A percentile compares a stretch with the other conserved stretches of the same genome.
Conservation (phyloP, 129 eudicot species). For the Deinandra increscens region DNA sequence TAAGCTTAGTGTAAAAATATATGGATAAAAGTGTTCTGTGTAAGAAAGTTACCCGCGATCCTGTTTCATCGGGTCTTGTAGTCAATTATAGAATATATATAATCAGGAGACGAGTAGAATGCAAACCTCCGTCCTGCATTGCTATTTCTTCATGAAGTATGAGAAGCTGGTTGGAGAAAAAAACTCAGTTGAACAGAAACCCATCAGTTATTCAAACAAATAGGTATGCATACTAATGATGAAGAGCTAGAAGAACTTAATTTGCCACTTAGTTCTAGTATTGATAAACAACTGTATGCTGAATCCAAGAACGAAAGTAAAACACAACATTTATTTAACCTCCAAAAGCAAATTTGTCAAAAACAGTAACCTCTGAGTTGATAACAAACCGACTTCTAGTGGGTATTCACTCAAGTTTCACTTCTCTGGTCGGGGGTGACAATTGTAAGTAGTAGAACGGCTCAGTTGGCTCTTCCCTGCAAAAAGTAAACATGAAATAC, state of each 20-base stretch:
- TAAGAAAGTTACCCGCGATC: too few relatives aligned
- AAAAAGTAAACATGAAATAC: conserved; percentile 11
- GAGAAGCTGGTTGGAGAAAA: conserved; percentile 41
- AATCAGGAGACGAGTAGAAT: too few relatives aligned
- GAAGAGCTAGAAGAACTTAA: conserved; percentile 75
- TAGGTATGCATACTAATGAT: conserved; percentile 66
- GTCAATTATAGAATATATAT: too few relatives aligned
- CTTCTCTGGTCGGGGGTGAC: conserved; percentile 84
- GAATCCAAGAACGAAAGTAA: neutral
- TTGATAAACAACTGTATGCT: conserved; percentile 42
- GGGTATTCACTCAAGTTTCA: conserved; percentile 52
- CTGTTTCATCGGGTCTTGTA: too few relatives aligned
- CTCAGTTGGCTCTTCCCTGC: conserved; percentile 95
- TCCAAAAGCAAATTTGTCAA: conserved; percentile 1
- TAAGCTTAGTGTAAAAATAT: too few relatives aligned
- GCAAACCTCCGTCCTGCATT: conserved; percentile 39
- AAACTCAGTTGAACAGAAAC: conserved; percentile 41
- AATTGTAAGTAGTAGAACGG: conserved; percentile 82
- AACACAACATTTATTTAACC: neutral
- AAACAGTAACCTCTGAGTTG: neutral
- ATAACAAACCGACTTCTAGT: neutral
- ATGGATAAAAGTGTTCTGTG: too few relatives aligned
- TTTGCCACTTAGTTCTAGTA: conserved; percentile 52
- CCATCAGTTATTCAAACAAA: conserved; percentile 63
- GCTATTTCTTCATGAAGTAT: conserved; percentile 51